Evolutionary conservation across 1,139 yeast genomes (phyloP).

Genomic region (Yamadazyma jaroonii): DNA sequence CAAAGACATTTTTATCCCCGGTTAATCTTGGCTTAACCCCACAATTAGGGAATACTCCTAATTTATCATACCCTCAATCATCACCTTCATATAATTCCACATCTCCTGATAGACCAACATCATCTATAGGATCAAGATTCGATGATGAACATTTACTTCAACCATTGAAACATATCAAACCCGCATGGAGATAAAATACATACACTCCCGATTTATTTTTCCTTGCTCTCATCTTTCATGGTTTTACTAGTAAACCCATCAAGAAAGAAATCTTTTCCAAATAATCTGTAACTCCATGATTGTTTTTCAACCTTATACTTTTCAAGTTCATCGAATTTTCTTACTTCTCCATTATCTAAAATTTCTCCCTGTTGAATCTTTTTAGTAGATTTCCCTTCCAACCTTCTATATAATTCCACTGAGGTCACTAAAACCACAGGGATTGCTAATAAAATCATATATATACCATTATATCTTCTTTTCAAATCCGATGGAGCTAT

Average conservation of each 20-base stretch:
- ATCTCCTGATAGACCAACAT: slow-evolving; percentile 34
- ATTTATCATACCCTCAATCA: slow-evolving; percentile 13
- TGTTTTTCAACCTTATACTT: slow-evolving; percentile 40
- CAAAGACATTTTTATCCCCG: slow-evolving; percentile 10
- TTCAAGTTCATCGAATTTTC: slow-evolving; percentile 39
- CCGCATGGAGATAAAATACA: slow-evolving; percentile 24
- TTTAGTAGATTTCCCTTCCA: slow-evolving; percentile 43
- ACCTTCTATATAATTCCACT: slow-evolving; percentile 34
- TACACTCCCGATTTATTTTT: not conserved
- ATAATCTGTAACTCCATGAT: slow-evolving; percentile 36
- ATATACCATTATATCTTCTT: slow-evolving; percentile 38
- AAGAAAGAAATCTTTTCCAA: slow-evolving; percentile 44
- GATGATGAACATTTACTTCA: slow-evolving; percentile 33
- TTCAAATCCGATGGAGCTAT: slow-evolving; percentile 42
- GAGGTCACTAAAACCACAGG: slow-evolving; percentile 37
- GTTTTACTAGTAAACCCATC: slow-evolving; percentile 49
- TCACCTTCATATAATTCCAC: slow-evolving; percentile 22
- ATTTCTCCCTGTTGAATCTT: slow-evolving; percentile 43
- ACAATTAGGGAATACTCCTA: slow-evolving; percentile 14
- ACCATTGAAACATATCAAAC: slow-evolving; percentile 22
- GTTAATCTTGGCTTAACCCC: slow-evolving; percentile 7
- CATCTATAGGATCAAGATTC: slow-evolving; percentile 35
- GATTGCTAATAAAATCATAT: slow-evolving; percentile 36
- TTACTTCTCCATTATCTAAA: slow-evolving; percentile 28
- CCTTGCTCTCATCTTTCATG: slow-evolving; percentile 17